Conservation (phyloP, 352 stramenopile species). For the Globisporangium barbulae region DNA sequence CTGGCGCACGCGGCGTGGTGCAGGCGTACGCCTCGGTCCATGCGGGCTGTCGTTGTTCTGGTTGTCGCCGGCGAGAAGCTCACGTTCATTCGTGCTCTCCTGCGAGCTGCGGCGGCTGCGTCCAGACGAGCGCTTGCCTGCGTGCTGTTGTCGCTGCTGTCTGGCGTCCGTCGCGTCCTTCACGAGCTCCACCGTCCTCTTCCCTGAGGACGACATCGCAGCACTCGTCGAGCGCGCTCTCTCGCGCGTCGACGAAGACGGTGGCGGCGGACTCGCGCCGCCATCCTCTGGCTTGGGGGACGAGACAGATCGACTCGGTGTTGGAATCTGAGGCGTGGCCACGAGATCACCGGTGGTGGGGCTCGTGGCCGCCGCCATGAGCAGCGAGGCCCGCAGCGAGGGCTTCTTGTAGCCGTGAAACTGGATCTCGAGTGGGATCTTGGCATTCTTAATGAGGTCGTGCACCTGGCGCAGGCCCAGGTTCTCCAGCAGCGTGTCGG, state of each 20-base stretch:
- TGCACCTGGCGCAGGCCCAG: slow-evolving; percentile 82
- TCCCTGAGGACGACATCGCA: not conserved
- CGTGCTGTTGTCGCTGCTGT: not conserved
- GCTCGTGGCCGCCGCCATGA: slow-evolving; percentile 12
- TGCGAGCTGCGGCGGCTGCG: slow-evolving; percentile 17
- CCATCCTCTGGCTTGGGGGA: slow-evolving; percentile 15
- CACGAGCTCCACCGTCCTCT: slow-evolving; percentile 11
- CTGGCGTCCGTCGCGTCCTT: not conserved
- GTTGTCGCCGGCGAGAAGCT: slow-evolving; percentile 16
- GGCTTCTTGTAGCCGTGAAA: slow-evolving; percentile 51
- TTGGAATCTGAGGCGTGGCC: not conserved
- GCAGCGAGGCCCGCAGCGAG: slow-evolving; percentile 13
- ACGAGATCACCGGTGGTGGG: not conserved
- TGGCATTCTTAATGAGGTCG: slow-evolving; percentile 77
- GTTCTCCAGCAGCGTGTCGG: slow-evolving; percentile 44
- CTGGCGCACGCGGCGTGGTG: not conserved
- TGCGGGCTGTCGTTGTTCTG: slow-evolving; percentile 16
- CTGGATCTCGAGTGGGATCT: slow-evolving; percentile 59
- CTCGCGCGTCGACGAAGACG: not conserved
- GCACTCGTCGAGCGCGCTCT: slow-evolving; percentile 8
- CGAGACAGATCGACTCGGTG: slow-evolving; percentile 2
- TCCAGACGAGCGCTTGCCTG: slow-evolving; percentile 8
- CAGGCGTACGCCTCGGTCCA: not conserved
- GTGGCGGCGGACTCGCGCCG: not conserved
- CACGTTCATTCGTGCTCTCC: slow-evolving; percentile 11